phyloP scores from a whole-genome alignment of 2,329 filamentous ascomycete species.

The Whalleya microplaca region DNA sequence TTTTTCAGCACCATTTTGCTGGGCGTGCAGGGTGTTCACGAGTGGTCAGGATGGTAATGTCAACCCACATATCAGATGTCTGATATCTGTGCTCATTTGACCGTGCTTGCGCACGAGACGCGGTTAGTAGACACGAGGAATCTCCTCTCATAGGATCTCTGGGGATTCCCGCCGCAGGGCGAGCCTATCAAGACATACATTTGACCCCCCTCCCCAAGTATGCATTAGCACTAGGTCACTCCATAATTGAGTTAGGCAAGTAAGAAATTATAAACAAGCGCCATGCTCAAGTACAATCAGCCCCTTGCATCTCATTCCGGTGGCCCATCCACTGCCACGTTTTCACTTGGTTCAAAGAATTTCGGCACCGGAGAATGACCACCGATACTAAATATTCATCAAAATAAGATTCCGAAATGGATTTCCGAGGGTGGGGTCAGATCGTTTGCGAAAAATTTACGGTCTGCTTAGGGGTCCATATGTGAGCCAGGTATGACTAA shows the following conservation, averaged over 20 bases:
- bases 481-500: too few species aligned
- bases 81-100: conserved; percentile 6
- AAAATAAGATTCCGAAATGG: too few species aligned
- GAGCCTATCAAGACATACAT: conserved; percentile 16
- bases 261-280: conserved; percentile 27
- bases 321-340: neutral
- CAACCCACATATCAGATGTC: conserved; percentile 18
- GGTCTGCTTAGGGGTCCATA: too few species aligned
- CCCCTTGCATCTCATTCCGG: neutral
- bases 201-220: neutral
- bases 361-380: too few species aligned
- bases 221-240: conserved; percentile 13
- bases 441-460: too few species aligned
- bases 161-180: conserved; percentile 14
- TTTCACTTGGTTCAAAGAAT: too few species aligned
- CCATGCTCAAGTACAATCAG: conserved; percentile 2
- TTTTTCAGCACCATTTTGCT: conserved; percentile 13
- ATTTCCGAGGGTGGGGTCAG: too few species aligned
- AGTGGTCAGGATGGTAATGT: conserved; percentile 16
- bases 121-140: conserved; percentile 20
- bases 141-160: conserved; percentile 5
- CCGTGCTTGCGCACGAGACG: conserved; percentile 4
- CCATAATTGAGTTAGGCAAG: conserved; percentile 27
- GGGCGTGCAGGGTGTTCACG: conserved; percentile 11
- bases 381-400: too few species aligned